These are phyloP conservation scores for Magnaporthiopsis incrustans DNA, from an alignment of 2,329 filamentous ascomycete species.

Conservation along the genomic window DNA sequence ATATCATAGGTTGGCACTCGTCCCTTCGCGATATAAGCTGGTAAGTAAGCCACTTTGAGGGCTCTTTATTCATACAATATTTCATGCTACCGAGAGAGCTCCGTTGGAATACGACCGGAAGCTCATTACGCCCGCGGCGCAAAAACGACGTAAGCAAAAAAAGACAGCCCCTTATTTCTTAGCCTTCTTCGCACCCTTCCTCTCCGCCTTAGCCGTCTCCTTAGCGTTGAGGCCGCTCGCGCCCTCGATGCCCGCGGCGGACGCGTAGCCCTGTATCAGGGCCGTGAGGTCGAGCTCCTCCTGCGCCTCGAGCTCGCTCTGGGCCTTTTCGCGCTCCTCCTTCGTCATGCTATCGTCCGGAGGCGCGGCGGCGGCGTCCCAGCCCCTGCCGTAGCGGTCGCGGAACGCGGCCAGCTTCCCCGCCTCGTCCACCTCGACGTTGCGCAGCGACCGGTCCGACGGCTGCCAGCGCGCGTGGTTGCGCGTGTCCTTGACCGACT, in stretches of 20 bases:
- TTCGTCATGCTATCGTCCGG: conserved; percentile 18
- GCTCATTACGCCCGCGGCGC: no score
- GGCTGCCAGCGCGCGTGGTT: conserved; percentile 94
- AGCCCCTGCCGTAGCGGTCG: conserved; percentile 72
- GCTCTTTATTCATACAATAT: not conserved
- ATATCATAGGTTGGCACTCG: not conserved
- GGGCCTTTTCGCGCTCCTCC: conserved; percentile 16
- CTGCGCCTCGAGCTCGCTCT: not conserved
- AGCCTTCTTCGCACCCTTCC: conserved; percentile 30
- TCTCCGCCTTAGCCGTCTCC: conserved; percentile 25
- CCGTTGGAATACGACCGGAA: no score
- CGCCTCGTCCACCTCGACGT: conserved; percentile 91
- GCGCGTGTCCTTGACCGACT: conserved; percentile 68
- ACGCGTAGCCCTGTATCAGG: conserved; percentile 42
- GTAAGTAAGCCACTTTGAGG: not conserved
- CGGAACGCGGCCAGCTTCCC: conserved; percentile 83
- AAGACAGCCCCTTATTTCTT: conserved; percentile 27
- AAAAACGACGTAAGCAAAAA: no score
- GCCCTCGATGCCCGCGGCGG: conserved; percentile 28
- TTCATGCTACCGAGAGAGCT: no score
- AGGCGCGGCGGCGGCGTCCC: conserved; percentile 51
- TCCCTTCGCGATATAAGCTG: not conserved
- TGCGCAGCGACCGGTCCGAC: conserved; percentile 67
- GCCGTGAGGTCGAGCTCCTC: conserved; percentile 33
- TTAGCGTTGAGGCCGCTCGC: conserved; percentile 30